Percentiles rank a stretch among this genome's conserved stretches.
These are phyloP conservation scores for Collybia sordida DNA, from an alignment of 768 basidiomycete genomes.

Conservation along the genomic window DNA sequence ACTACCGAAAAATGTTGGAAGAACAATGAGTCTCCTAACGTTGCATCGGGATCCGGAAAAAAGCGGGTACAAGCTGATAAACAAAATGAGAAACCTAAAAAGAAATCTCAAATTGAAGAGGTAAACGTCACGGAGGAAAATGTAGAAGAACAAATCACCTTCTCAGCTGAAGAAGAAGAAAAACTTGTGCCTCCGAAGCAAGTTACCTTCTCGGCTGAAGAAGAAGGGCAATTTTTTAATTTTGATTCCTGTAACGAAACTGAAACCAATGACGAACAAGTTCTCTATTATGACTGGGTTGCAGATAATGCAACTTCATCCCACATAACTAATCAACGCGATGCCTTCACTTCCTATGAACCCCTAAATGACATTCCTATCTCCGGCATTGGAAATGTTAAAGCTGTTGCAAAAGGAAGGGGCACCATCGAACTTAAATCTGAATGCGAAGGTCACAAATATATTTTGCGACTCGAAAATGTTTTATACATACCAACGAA, in stretches of 20 bases:
- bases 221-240: background rate
- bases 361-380: background rate
- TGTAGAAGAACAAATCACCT: background rate
- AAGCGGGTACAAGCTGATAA: no score
- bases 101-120: background rate
- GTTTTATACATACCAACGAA: background rate
- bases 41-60: no score
- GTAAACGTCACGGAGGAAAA: background rate
- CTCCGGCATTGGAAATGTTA: background rate
- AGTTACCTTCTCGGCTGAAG: no score
- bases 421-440: background rate
- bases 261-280: background rate
- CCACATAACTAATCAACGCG: background rate
- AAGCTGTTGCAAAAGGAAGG: background rate
- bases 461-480: background rate
- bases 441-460: background rate
- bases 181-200: no score
- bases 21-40: no score
- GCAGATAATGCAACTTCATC: slow-evolving; percentile 1
- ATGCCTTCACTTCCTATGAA: background rate
- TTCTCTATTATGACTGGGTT: slow-evolving; percentile 8
- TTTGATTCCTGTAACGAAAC: no score
- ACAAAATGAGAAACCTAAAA: background rate
- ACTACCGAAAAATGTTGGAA: background rate
- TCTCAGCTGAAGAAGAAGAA: no score